These are phyloP conservation scores for Rhizopogon sp. DNA, from an alignment of 768 basidiomycete genomes.

Conservation along the genomic window DNA sequence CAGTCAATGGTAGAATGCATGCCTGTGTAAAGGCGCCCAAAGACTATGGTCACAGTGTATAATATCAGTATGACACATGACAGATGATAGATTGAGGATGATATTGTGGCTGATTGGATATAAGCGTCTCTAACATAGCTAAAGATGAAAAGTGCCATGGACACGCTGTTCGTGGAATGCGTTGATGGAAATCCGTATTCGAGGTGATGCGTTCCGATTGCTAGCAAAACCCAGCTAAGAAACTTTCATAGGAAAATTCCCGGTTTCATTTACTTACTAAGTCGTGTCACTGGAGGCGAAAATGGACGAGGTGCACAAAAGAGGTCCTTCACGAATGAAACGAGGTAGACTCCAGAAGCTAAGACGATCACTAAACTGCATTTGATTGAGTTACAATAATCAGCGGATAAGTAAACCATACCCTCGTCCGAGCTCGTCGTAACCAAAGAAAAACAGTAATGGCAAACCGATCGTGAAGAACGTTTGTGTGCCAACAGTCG, in stretches of 20 bases:
- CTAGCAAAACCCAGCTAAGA: conserved; percentile 29
- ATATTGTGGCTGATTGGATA: conserved; percentile 32
- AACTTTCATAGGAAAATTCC: neutral
- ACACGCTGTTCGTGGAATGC: conserved; percentile 87
- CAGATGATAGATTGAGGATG: conserved; percentile 37
- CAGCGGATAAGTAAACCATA: conserved; percentile 21
- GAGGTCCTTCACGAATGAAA: conserved; percentile 85
- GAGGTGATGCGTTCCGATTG: conserved; percentile 73
- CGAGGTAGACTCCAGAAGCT: conserved; percentile 78
- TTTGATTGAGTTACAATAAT: conserved; percentile 9
- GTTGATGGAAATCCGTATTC: conserved; percentile 97
- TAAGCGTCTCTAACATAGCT: conserved; percentile 52
- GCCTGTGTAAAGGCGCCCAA: conserved; percentile 76
- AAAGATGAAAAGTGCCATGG: conserved; percentile 81
- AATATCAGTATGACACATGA: conserved; percentile 41
- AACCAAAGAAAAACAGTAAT: conserved; percentile 85
- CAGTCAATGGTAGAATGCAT: conserved; percentile 89
- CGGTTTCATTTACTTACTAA: conserved; percentile 49
- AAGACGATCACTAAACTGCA: conserved; percentile 63
- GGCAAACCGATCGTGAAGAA: conserved; percentile 94
- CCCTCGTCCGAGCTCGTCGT: conserved; percentile 66
- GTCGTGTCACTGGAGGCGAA: conserved; percentile 84
- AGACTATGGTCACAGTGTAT: conserved; percentile 71
- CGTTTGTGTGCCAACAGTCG: conserved; percentile 77
- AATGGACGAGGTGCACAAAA: conserved; percentile 89